Base-by-base conservation (phyloP, 2,329 filamentous ascomycete genomes). In the Diaporthe vaccinii region DNA sequence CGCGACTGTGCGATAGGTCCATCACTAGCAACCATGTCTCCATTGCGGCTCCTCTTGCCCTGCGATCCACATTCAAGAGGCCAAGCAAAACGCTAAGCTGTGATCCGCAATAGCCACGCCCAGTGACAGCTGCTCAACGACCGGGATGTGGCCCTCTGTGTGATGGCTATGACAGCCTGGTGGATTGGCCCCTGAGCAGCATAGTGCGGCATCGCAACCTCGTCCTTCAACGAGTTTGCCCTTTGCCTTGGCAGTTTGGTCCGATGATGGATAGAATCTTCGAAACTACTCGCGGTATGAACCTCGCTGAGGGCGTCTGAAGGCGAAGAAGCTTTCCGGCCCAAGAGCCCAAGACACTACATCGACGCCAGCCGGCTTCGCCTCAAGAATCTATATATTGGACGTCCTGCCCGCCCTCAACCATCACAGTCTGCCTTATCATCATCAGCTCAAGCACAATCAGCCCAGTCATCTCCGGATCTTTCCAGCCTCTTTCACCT, bases 201-300 rank as follows among this genome's bases (percentile, higher is more conserved):
- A 69, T 39, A 69, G 65, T 55, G 65, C 34, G 49, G 65, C 65
- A 69, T 69, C 65, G 34, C 49, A 69, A 69, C n/a, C 44, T 39
- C 46, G 46, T 20, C 39, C 31, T 14, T 22, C 65, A 41, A 55
- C 49, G 65, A 55, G 49, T 22, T 69, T 49, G 44, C 59, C 58
- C 31, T 57, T 46, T 55, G n/a, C 51, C 74, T 75, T 75, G 74
- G 74, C 74, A 28, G 68, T 75, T 75, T 75, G 74, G 68, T 72
- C 74, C 68, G 59, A 75, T 73, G 4, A n/a, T 57, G 28, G 41
- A 41, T 62, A 44, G 39, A 51, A 61, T 59, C 59, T 46, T 59
- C 49, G 59, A 67, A 46, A 73, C 59, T 41, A 58, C 53, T 69
- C 65, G 49, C 65, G 49, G 49, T 55, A 55, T 69, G 65, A 41